Evolutionary conservation across 106 monocot genomes (phyloP).

Genomic region (Iris macrosiphon): DNA sequence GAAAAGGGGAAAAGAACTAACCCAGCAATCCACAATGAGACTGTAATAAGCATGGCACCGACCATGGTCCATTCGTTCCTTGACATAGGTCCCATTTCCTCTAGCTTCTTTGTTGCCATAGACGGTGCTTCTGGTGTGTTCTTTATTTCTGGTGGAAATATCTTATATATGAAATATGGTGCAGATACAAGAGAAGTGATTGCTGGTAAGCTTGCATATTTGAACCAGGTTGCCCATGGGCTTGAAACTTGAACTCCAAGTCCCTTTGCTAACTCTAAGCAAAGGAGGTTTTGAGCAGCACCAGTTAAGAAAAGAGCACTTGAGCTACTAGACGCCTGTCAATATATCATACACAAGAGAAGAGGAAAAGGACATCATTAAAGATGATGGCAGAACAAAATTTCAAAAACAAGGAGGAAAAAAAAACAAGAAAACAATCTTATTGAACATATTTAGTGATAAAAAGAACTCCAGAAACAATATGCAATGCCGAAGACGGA

Average conservation of each 20-base stretch:
- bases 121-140: slow-evolving; percentile 87
- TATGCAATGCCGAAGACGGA: too few species aligned
- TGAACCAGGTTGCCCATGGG: slow-evolving; percentile 89
- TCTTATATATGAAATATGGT: slow-evolving; percentile 78
- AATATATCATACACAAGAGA: slow-evolving; percentile 16
- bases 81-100: slow-evolving; percentile 80
- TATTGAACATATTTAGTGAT: too few species aligned
- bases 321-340: slow-evolving; percentile 78
- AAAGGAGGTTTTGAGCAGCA: slow-evolving; percentile 86
- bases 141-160: slow-evolving; percentile 78
- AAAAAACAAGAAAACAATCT: too few species aligned
- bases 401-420: too few species aligned
- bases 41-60: slow-evolving; percentile 82
- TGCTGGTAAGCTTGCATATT: slow-evolving; percentile 87
- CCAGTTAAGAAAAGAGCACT: slow-evolving; percentile 90
- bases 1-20: slow-evolving; percentile 23
- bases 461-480: too few species aligned
- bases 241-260: slow-evolving; percentile 64
- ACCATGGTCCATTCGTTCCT: slow-evolving; percentile 81
- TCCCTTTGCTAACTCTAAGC: slow-evolving; percentile 82
- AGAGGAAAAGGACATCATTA: too few species aligned
- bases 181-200: slow-evolving; percentile 64
- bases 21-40: slow-evolving; percentile 89
- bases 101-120: slow-evolving; percentile 57
- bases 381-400: too few species aligned